Base-by-base conservation (phyloP, 768 basidiomycete genomes). In the Suillus subaureus region DNA sequence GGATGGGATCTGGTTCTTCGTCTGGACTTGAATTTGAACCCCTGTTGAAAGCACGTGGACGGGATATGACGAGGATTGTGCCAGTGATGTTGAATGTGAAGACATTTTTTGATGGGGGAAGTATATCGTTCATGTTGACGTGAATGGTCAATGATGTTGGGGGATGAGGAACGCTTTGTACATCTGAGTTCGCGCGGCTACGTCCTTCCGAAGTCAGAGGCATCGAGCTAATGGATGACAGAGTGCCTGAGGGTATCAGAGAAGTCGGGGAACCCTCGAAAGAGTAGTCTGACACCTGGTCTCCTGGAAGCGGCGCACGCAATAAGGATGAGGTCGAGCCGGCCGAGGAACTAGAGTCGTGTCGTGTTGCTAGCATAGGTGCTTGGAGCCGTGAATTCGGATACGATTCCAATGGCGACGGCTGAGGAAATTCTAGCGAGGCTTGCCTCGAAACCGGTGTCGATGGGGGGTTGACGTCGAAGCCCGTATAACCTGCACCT, bases 81-180 rank as follows among this genome's bases (percentile, higher is more conserved):
- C 92, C 91, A 13, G 83, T 81, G 55, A 93, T 84, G 13, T 79
- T 83, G 75, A 93, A 91, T 6, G 83, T 83, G 70, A 94, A 89
- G 18, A 79, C 70, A 65, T 87, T 88, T 75, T 88, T 90, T 35
- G 82, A 78, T 11, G 91, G 86, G 3, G 87, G 84, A 31, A 87
- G 80, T 8, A 93, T 79, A 49, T 93, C 90, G 69, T 91, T 91
- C 82, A 93, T 91, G 71, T 93, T 92, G 66, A 94, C 69, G 72
- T 93, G 91, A 54, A 94, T 81, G 3, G 90, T 88, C 16, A 82
- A 77, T 23, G 83, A 83, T 1, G 91, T 92, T 13, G 85, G 80
- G 37, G 73, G 75, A 61, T 37, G 74, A 70, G 55, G 61, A 35
- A 62, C 60, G 54, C 61, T 49, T 64, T 67, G 61, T 63, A 62